A percentile compares a stretch with the other conserved stretches of the same genome.
Conservation (phyloP, 768 basidiomycete genomes). For the Tylopilus vinaceipallidus region DNA sequence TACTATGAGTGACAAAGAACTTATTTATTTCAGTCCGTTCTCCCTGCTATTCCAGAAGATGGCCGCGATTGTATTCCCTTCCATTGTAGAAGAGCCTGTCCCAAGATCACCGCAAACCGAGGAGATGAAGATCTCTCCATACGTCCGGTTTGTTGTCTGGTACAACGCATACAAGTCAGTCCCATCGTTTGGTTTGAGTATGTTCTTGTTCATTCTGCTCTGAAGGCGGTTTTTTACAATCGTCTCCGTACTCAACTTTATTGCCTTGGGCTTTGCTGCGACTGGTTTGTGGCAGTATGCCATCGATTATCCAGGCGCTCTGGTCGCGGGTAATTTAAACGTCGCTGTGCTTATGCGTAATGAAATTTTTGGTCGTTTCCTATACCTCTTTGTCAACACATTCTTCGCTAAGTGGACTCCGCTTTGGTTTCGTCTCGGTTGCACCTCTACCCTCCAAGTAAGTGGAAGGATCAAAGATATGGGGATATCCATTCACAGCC, state of each 20-base stretch:
- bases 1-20: constrained; percentile 40
- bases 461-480: background rate
- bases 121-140: constrained; percentile 58
- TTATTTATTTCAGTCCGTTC: constrained; percentile 28
- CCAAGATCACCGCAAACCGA: constrained; percentile 37
- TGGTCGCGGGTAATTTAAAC: constrained; percentile 73
- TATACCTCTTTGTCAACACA: constrained; percentile 71
- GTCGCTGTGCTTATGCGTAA: constrained; percentile 75
- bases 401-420: constrained; percentile 82
- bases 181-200: constrained; percentile 63
- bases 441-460: constrained; percentile 72
- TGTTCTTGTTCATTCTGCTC: constrained; percentile 7
- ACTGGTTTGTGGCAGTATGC: constrained; percentile 69
- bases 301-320: constrained; percentile 62
- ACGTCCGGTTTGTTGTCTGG: constrained; percentile 42
- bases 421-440: constrained; percentile 66
- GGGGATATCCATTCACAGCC: constrained; percentile 6
- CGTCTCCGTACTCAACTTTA: constrained; percentile 56
- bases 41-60: constrained; percentile 40
- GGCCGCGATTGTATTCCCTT: constrained; percentile 37
- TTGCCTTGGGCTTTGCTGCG: constrained; percentile 58
- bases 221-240: constrained; percentile 72
- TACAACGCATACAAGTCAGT: no score
- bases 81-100: constrained; percentile 35
- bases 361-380: constrained; percentile 72